Evolutionary conservation across 2,329 filamentous ascomycete species (phyloP), one percentile per base, ranked within the genome.

Genomic region (Ophiostoma ulmi): DNA sequence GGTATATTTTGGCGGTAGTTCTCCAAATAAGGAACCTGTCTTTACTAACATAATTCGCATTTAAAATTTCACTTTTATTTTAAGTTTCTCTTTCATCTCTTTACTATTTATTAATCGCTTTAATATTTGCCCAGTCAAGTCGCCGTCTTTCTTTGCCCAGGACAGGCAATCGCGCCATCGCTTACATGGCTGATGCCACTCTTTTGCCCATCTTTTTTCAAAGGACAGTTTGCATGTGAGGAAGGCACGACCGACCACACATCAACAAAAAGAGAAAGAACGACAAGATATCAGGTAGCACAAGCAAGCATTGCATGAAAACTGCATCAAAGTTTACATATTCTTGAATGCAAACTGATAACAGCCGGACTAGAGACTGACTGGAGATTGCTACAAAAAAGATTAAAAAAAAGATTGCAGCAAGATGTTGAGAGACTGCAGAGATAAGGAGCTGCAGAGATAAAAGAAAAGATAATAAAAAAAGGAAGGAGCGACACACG

Each of bases 81-180:
- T 5, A 17, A 48, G 41, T 48, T 48, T n/a, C 2, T 31, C 31
- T 31, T 48, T 20, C 20, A 39, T 10, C 11, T 39, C 38, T 39
- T 39, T 13, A 39, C 20, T 55, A 22, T 69, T 67, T 67, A 31
- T 48, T 20, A 48, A 39, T 10, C 11, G 10, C 38, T 39, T 39
- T 13, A 39, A 48, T 55, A 22, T 69, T 67, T 67, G n/a, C 48
- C 52, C 58, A 3, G 26, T 26, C 31, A 6, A 35, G 26, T 58
- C 17, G 58, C 31, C n/a, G 52, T 5, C 26, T 17, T 63, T 20
- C 17, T 35, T 20, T 17, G 26, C 58, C 26, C 13, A 63, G 22
- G 17, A 35, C 10, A 63, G 58, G 58, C 70, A 74, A 78, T 78
- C 73, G 77, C 77, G 77, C 75, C 76, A 78, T 78, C 73, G 73